Percentiles rank a stretch among this genome's conserved stretches.
Conservation (phyloP, 352 stramenopile genomes). For the Globisporangium parvum region DNA sequence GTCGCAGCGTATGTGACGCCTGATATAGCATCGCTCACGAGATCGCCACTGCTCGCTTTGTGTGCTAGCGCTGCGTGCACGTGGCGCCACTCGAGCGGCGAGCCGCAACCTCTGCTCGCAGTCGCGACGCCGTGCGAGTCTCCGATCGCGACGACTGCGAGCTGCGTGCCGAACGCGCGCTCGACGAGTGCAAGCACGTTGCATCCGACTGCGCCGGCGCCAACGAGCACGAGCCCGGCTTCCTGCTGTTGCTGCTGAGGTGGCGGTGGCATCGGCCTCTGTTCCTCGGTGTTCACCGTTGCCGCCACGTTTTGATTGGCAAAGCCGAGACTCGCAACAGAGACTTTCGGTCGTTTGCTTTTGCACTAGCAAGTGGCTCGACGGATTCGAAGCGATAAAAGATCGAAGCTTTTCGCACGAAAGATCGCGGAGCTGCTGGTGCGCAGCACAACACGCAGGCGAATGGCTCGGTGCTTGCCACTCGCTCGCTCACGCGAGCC, state of each 20-base stretch:
- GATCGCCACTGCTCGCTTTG: neutral
- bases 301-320: too few relatives aligned
- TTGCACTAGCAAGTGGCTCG: neutral
- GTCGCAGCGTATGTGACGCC: neutral
- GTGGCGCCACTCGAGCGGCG: neutral
- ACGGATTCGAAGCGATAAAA: neutral
- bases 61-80: neutral
- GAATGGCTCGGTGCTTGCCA: too few relatives aligned
- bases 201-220: conserved; percentile 20
- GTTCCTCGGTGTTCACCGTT: too few relatives aligned
- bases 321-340: too few relatives aligned
- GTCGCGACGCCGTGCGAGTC: conserved; percentile 21
- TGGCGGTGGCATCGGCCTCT: too few relatives aligned
- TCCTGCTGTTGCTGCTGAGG: too few relatives aligned
- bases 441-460: neutral
- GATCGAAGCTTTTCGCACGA: conserved; percentile 16
- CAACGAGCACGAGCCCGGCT: conserved; percentile 23
- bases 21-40: neutral
- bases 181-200: conserved; percentile 17
- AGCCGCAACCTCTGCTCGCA: too few relatives aligned
- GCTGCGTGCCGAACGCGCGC: conserved; percentile 7
- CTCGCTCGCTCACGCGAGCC: too few relatives aligned
- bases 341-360: too few relatives aligned
- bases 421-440: conserved; percentile 11
- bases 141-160: conserved; percentile 21